These are phyloP conservation scores for Ballota nigra DNA, from an alignment of 257 asterid species.

Conservation along the genomic window DNA sequence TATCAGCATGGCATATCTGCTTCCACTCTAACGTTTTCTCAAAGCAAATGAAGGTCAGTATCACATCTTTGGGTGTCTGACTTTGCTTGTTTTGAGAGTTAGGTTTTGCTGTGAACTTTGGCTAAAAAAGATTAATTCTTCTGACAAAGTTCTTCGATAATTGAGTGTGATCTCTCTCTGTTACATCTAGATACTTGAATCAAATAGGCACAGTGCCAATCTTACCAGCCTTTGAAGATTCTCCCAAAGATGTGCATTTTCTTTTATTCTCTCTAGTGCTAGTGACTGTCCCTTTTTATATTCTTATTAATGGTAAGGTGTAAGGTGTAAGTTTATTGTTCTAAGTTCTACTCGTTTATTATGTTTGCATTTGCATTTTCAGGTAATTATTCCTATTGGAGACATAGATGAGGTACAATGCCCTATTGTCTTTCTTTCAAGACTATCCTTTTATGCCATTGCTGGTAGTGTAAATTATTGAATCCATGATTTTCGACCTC, in stretches of 20 bases:
- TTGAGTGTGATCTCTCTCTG: not conserved
- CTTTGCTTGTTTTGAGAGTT: slow-evolving; percentile 29
- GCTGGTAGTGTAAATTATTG: slow-evolving; percentile 15
- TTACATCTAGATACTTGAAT: not conserved
- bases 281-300: slow-evolving; percentile 13
- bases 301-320: not conserved
- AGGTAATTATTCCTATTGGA: slow-evolving; percentile 91
- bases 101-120: slow-evolving; percentile 15
- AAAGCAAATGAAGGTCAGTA: slow-evolving; percentile 91
- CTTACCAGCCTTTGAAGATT: not conserved
- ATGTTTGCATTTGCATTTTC: slow-evolving; percentile 33
- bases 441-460: not conserved
- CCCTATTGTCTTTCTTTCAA: not conserved
- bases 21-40: slow-evolving; percentile 97
- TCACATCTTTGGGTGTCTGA: slow-evolving; percentile 36
- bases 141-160: slow-evolving; percentile 9
- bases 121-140: slow-evolving; percentile 2
- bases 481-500: slow-evolving; percentile 30
- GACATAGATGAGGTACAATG: slow-evolving; percentile 88
- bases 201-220: slow-evolving; percentile 1
- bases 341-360: slow-evolving; percentile 20
- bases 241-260: not conserved
- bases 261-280: slow-evolving; percentile 7
- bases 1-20: slow-evolving; percentile 94
- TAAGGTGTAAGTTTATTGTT: not conserved